Conservation (phyloP, 2,329 filamentous ascomycete genomes). For the Aotearoamyces nothofagi region DNA sequence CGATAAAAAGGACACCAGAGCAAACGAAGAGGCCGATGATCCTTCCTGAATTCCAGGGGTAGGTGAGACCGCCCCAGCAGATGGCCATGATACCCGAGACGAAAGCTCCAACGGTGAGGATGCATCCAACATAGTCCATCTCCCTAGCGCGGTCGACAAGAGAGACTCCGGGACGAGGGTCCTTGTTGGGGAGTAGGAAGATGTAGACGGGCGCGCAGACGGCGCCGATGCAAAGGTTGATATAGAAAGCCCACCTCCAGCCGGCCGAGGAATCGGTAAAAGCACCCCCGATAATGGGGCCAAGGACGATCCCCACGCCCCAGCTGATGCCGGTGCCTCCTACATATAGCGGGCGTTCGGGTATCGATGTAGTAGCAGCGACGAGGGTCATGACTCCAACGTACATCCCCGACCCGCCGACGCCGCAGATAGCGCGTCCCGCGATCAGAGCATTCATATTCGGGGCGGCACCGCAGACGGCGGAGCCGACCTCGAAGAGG, state of each 20-base stretch:
- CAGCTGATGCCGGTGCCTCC: slow-evolving; percentile 1
- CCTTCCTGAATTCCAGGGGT: slow-evolving; percentile 15
- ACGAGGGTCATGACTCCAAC: not conserved
- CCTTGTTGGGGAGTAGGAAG: slow-evolving; percentile 7
- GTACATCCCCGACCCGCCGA: slow-evolving; percentile 5
- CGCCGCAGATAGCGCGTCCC: slow-evolving; percentile 13
- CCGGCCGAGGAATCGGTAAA: slow-evolving; percentile 19
- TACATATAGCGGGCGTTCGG: slow-evolving; percentile 3
- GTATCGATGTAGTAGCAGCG: slow-evolving; percentile 5
- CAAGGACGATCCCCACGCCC: slow-evolving; percentile 4
- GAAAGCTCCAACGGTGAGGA: slow-evolving; percentile 17
- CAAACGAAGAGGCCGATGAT: slow-evolving; percentile 24
- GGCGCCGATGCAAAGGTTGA: slow-evolving; percentile 20
- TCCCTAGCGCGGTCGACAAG: slow-evolving; percentile 2
- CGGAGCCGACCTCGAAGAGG: slow-evolving; percentile 8
- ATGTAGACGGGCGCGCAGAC: slow-evolving; percentile 8
- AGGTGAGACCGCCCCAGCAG: slow-evolving; percentile 18
- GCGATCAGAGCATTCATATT: slow-evolving; percentile 14
- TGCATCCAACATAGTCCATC: slow-evolving; percentile 18
- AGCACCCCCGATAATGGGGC: slow-evolving; percentile 14
- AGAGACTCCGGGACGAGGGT: slow-evolving; percentile 2
- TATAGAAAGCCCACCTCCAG: slow-evolving; percentile 22
- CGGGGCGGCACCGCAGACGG: slow-evolving; percentile 13
- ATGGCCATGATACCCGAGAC: slow-evolving; percentile 20
- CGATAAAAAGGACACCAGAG: slow-evolving; percentile 22